Base-by-base conservation (phyloP, 495 filamentous ascomycete genomes). In the Talaromyces wortmannii region DNA sequence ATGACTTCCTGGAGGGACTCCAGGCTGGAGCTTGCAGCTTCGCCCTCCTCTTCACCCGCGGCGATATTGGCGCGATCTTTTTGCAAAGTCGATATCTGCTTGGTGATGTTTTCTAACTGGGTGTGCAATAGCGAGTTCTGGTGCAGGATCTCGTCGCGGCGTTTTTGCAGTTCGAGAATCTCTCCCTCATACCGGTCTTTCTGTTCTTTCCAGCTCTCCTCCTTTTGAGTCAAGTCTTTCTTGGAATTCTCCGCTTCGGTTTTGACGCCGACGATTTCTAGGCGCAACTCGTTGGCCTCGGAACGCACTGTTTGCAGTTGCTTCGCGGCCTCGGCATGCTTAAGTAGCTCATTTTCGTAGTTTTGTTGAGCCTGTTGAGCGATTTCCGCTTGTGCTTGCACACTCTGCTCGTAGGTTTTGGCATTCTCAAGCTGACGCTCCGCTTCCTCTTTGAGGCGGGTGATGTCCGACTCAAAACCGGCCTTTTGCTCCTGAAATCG, bases 321-420 rank as follows among this genome's bases (percentile, higher is more conserved):
- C 69, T 90, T 90, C 1, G 92, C 89, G 13, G 95, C 92, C 56
- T 96, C 90, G 3, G 91, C 92, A 65, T 99, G 95, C 67, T 92
- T 95, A 61, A 96, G 82, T 1, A 97, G 78, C 61, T 97, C 95
- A 50, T 80, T 83, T 66, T 99, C 95, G 61, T 99, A 99, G 57
- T 92, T 91, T 59, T 95, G 86, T 66, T 97, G 95, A 6, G 94
- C 91, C 63, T 89, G 88, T 52, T 89, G 82, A 4, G 95, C 88
- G 64, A 99, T 99, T 23, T 91, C 85, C 18, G 92, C 91, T 69
- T 99, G 95, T 1, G 88, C 87, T 51, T 92, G 90, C 16, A 97
- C 75, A 61, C 97, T 92, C 53, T 92, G 88, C 68, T 92, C 89
- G 64, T 94, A 87, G 67, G 86, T 89, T 52, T 84, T 78, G n/a